Conservation (phyloP, 2,329 filamentous ascomycete species). For the Ceratocystis ficicola region DNA sequence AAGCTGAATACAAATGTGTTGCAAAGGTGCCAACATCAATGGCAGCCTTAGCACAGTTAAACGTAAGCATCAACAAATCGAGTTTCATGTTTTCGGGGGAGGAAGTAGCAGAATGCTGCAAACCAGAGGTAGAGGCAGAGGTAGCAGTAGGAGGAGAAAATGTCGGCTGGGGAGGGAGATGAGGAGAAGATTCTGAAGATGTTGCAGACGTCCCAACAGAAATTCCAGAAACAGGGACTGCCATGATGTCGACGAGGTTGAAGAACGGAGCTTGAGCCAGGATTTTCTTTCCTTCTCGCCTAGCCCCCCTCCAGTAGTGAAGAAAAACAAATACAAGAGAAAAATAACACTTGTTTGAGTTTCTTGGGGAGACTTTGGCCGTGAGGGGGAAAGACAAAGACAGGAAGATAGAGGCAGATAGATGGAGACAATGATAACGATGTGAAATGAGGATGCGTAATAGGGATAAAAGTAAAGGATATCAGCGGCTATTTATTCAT, state of each 20-base stretch:
- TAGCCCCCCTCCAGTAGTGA: neutral
- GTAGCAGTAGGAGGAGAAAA: neutral
- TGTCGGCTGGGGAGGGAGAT: neutral
- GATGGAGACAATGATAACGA: too few species aligned
- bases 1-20: constrained; percentile 50
- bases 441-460: too few species aligned
- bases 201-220: constrained; percentile 4
- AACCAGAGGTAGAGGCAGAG: neutral
- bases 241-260: constrained; percentile 13
- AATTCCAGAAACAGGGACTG: neutral
- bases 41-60: constrained; percentile 69
- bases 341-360: too few species aligned
- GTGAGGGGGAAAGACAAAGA: neutral
- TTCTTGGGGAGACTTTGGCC: too few species aligned
- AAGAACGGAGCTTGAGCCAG: neutral
- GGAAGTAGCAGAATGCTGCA: neutral
- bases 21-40: constrained; percentile 62
- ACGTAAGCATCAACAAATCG: constrained; percentile 68
- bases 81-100: constrained; percentile 31
- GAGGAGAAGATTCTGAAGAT: neutral
- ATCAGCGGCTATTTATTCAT: too few species aligned
- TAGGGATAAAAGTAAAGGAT: too few species aligned
- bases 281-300: neutral
- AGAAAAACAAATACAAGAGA: neutral
- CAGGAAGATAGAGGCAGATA: neutral